A percentile compares a stretch with the other conserved stretches of the same genome.
phyloP scores from a whole-genome alignment of 176 grass and related monocot species.

The Phragmites australis region DNA sequence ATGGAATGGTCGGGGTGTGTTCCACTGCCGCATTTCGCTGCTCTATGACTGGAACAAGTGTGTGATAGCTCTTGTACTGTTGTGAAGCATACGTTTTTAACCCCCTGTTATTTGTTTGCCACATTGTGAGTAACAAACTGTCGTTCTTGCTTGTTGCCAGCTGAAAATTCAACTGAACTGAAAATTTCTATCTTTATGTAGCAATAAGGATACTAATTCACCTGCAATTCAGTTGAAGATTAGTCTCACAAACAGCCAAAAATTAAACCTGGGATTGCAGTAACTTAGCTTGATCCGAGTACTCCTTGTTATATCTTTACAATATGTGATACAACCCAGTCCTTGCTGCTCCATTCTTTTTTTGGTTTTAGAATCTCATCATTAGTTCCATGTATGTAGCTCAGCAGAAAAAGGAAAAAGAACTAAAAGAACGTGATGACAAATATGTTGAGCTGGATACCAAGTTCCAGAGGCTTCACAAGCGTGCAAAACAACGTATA shows the following conservation, averaged over 20 bases:
- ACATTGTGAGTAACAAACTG: not conserved
- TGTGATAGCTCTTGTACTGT: not conserved
- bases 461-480: constrained; percentile 98
- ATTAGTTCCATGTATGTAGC: constrained; percentile 65
- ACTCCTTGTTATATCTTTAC: constrained; percentile 10
- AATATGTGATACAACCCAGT: not conserved
- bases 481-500: constrained; percentile 93
- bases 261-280: not conserved
- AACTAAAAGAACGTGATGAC: constrained; percentile 91
- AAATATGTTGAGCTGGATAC: constrained; percentile 89
- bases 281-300: constrained; percentile 24
- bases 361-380: constrained; percentile 37
- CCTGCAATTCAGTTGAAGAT: not conserved
- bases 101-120: not conserved
- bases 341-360: constrained; percentile 4
- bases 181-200: not conserved
- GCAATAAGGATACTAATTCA: not conserved
- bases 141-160: not conserved
- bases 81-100: not conserved
- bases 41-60: not conserved
- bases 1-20: not conserved
- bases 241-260: not conserved
- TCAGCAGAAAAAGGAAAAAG: constrained; percentile 86
- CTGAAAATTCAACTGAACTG: not conserved
- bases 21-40: not conserved